These are phyloP conservation scores for Yarrowia galli DNA, from an alignment of 1,139 yeast species.

Conservation along the genomic window DNA sequence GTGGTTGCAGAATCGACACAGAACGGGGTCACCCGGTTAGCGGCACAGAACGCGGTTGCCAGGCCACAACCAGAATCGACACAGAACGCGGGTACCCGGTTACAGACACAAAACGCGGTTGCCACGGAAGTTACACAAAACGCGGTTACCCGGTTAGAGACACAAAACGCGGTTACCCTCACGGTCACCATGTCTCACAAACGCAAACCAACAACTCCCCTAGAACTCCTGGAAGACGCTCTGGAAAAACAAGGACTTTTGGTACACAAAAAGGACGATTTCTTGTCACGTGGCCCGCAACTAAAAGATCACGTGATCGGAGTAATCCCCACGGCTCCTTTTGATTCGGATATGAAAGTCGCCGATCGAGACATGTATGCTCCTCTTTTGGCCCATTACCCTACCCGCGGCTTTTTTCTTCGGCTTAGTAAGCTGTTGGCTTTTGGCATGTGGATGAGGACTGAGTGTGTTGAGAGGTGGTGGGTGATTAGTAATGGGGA, in stretches of 20 bases:
- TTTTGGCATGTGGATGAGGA: not conserved
- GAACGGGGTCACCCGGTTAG: too few relatives aligned
- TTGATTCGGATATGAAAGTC: conserved; percentile 5
- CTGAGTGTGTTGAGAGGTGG: not conserved
- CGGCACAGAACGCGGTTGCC: not conserved
- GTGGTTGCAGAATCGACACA: not conserved
- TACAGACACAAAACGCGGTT: not conserved
- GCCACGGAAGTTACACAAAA: not conserved
- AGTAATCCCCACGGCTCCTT: conserved; percentile 3
- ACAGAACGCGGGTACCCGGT: too few relatives aligned
- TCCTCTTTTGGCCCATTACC: conserved; percentile 15
- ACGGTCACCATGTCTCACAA: not conserved
- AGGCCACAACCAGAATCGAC: not conserved
- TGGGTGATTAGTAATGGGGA: not conserved
- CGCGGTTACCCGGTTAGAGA: too few relatives aligned
- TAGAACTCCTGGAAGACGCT: conserved; percentile 3
- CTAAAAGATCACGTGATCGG: not conserved
- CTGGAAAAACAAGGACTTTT: conserved; percentile 10
- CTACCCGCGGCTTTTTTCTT: not conserved
- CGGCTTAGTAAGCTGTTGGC: conserved; percentile 5
- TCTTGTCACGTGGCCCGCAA: not conserved
- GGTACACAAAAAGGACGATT: conserved; percentile 5
- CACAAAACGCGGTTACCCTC: too few relatives aligned
- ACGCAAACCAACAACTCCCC: not conserved
- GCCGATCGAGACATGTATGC: conserved; percentile 13